These are phyloP conservation scores for Plasmodium gonderi DNA, from an alignment of 169 alveolate genomes.

Conservation along the genomic window DNA sequence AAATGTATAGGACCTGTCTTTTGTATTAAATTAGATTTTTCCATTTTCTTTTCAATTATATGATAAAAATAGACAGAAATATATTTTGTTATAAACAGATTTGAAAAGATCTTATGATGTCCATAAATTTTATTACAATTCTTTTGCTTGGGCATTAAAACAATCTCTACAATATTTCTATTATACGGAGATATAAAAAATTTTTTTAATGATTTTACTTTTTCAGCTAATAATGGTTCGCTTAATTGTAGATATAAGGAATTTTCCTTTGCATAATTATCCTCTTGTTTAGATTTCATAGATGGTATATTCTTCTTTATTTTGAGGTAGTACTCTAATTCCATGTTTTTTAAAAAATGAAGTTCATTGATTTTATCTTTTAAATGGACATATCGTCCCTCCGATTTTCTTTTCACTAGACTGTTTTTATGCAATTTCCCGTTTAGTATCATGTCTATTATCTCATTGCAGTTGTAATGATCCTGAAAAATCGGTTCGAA, in stretches of 20 bases:
- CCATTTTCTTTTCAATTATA: slow-evolving; percentile 63
- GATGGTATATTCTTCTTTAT: slow-evolving; percentile 15
- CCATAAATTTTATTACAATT: slow-evolving; percentile 23
- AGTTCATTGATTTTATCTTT: slow-evolving; percentile 44
- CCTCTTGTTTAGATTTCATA: slow-evolving; percentile 13
- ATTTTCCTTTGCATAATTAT: slow-evolving; percentile 10
- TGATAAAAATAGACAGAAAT: slow-evolving; percentile 69
- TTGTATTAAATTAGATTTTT: slow-evolving; percentile 24
- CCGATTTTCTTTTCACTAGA: slow-evolving; percentile 39
- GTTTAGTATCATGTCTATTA: slow-evolving; percentile 55
- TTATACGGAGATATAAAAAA: slow-evolving; percentile 50
- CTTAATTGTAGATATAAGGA: slow-evolving; percentile 29
- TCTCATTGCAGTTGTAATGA: slow-evolving; percentile 38
- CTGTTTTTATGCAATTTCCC: slow-evolving; percentile 26
- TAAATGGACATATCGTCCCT: slow-evolving; percentile 18
- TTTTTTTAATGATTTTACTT: slow-evolving; percentile 57
- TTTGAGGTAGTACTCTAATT: slow-evolving; percentile 52
- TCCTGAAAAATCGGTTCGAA: background rate
- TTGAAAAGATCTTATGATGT: slow-evolving; percentile 32
- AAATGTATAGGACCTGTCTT: slow-evolving; percentile 51
- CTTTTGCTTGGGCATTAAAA: slow-evolving; percentile 55
- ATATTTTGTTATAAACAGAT: slow-evolving; percentile 51
- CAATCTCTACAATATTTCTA: slow-evolving; percentile 36
- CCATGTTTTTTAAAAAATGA: slow-evolving; percentile 54
- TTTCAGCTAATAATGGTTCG: slow-evolving; percentile 48